Conservation (phyloP, 148 eudicot genomes). For the Vaccinium vitisidaea region DNA sequence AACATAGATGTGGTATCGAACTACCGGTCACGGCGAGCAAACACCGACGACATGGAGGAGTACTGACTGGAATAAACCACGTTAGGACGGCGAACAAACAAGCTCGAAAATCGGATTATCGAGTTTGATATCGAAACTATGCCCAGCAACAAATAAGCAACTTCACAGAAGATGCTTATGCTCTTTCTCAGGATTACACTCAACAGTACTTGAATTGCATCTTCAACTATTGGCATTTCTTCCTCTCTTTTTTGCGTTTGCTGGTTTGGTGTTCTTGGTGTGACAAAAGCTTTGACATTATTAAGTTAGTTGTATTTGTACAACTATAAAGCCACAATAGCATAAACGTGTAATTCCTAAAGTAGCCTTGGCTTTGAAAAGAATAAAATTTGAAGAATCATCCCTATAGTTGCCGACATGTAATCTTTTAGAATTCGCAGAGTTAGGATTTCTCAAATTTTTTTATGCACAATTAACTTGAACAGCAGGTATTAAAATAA, state of each 20-base stretch:
- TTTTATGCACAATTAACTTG: neutral
- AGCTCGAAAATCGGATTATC: slow-evolving; percentile 13
- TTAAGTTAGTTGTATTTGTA: neutral
- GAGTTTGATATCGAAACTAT: slow-evolving; percentile 6
- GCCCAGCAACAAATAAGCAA: slow-evolving; percentile 12
- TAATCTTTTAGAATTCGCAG: neutral
- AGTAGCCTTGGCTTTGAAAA: neutral
- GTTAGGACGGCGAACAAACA: neutral
- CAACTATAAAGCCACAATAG: neutral
- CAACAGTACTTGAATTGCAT: neutral
- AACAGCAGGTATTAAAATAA: neutral
- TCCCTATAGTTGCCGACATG: neutral
- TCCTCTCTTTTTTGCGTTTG: neutral
- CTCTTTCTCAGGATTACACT: slow-evolving; percentile 15
- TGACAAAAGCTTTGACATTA: neutral
- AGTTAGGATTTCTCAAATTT: neutral
- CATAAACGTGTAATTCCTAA: neutral
- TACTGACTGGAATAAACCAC: slow-evolving; percentile 7
- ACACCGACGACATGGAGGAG: neutral
- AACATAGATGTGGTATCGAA: neutral
- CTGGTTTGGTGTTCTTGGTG: neutral
- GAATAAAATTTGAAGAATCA: neutral
- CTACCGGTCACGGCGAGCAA: slow-evolving; percentile 6
- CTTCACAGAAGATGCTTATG: slow-evolving; percentile 1
- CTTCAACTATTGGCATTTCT: slow-evolving; percentile 11